phyloP scores from a whole-genome alignment of 306 rosid genomes.

The Cicer pinnatifidum region DNA sequence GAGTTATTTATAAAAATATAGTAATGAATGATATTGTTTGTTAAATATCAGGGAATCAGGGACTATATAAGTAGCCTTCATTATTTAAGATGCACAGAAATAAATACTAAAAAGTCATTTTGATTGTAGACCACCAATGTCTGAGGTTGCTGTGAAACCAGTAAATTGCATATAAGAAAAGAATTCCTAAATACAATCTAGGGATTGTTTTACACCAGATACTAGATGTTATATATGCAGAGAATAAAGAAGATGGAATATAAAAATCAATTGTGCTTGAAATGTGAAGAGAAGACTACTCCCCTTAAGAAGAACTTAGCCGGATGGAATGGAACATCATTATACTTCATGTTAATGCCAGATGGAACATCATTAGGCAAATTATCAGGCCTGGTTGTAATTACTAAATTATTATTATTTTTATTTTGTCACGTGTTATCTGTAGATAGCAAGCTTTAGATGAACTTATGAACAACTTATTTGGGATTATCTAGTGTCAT shows the following conservation, averaged over 20 bases:
- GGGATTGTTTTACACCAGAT: no score
- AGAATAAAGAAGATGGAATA: background rate
- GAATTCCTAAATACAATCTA: no score
- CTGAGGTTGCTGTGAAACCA: no score
- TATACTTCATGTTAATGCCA: background rate
- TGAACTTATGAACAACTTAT: background rate
- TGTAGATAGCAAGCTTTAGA: background rate
- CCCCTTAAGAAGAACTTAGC: background rate
- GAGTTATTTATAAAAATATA: background rate
- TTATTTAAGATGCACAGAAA: no score
- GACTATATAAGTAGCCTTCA: no score
- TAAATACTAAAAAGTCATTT: no score
- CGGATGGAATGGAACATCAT: no score
- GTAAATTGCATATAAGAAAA: no score
- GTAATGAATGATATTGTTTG: background rate
- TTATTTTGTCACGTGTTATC: background rate
- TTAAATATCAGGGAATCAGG: background rate
- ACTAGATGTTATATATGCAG: background rate
- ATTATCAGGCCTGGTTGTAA: background rate
- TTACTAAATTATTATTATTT: background rate
- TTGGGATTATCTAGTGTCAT: background rate
- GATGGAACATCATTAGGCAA: background rate
- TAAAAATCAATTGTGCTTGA: background rate
- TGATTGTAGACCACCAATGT: no score
- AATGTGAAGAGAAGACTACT: background rate